A percentile compares a stretch with the other conserved stretches of the same genome.
Evolutionary conservation across 441 rosid genomes (phyloP).

Genomic region (Iberis amara): DNA sequence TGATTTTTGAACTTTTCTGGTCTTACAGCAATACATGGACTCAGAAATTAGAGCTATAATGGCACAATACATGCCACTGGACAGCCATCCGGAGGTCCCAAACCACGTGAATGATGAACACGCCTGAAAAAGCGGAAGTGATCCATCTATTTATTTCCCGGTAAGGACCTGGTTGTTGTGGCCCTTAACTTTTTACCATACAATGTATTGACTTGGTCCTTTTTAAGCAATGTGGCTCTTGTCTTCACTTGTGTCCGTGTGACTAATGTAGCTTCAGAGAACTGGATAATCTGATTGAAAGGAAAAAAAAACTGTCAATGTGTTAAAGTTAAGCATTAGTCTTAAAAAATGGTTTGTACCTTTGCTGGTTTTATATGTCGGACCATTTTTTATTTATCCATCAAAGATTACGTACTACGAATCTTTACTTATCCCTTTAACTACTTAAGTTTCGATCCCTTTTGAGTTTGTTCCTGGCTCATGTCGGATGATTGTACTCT

Average conservation of each 20-base stretch:
- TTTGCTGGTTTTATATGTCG: too few species aligned
- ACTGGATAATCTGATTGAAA: not conserved
- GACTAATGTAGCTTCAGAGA: constrained; percentile 5
- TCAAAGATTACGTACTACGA: too few species aligned
- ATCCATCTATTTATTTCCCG: constrained; percentile 17
- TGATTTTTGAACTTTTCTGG: not conserved
- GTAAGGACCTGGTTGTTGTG: constrained; percentile 19
- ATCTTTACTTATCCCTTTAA: too few species aligned
- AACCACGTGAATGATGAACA: constrained; percentile 59
- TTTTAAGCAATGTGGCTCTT: too few species aligned
- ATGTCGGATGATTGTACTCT: too few species aligned
- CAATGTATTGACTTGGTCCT: not conserved
- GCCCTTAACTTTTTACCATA: constrained; percentile 3
- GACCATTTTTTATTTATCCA: too few species aligned
- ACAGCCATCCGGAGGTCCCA: constrained; percentile 72
- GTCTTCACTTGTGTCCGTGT: not conserved
- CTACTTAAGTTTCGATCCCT: too few species aligned
- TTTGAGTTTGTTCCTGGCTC: too few species aligned
- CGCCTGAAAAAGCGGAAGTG: constrained; percentile 32
- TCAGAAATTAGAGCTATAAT: constrained; percentile 98
- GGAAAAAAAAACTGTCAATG: too few species aligned
- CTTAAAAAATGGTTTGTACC: too few species aligned
- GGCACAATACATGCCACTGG: constrained; percentile 99
- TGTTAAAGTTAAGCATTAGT: too few species aligned
- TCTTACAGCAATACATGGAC: constrained; percentile 89